Conservation (phyloP, 345 rosid species). For the Ceriops tagal region DNA sequence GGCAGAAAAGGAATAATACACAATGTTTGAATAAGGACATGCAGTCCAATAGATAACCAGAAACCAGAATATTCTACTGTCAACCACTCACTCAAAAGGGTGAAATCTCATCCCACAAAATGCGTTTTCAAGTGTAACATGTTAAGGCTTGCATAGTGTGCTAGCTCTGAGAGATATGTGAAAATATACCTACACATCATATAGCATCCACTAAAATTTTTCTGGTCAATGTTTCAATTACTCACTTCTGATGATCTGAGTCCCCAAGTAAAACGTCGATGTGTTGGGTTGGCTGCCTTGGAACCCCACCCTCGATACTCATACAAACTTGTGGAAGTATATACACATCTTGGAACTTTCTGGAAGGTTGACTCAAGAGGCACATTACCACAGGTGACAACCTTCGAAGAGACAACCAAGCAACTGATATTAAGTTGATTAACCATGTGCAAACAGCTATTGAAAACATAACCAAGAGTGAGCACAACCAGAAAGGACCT, state of each 20-base stretch:
- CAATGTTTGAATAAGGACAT: not conserved
- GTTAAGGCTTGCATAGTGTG: no score
- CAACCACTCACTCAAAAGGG: not conserved
- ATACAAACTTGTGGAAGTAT: constrained; percentile 86
- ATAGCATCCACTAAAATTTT: not conserved
- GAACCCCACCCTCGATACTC: constrained; percentile 99
- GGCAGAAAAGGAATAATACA: not conserved
- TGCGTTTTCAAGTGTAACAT: no score
- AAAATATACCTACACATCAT: not conserved
- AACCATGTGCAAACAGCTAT: not conserved
- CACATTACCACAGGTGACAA: constrained; percentile 94
- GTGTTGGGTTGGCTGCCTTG: constrained; percentile 84
- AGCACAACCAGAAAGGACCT: not conserved
- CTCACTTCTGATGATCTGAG: constrained; percentile 83
- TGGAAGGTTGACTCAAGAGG: constrained; percentile 97
- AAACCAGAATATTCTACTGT: not conserved
- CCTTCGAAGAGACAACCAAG: constrained; percentile 41
- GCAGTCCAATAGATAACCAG: not conserved
- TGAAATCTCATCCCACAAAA: no score
- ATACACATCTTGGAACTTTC: constrained; percentile 93
- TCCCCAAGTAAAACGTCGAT: constrained; percentile 93
- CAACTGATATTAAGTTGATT: not conserved
- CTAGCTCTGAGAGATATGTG: not conserved
- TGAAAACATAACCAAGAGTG: not conserved
- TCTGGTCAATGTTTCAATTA: constrained; percentile 18